These are phyloP conservation scores for Sanguinoderma infundibulare DNA, from an alignment of 1,284 basidiomycete genomes.

Conservation along the genomic window DNA sequence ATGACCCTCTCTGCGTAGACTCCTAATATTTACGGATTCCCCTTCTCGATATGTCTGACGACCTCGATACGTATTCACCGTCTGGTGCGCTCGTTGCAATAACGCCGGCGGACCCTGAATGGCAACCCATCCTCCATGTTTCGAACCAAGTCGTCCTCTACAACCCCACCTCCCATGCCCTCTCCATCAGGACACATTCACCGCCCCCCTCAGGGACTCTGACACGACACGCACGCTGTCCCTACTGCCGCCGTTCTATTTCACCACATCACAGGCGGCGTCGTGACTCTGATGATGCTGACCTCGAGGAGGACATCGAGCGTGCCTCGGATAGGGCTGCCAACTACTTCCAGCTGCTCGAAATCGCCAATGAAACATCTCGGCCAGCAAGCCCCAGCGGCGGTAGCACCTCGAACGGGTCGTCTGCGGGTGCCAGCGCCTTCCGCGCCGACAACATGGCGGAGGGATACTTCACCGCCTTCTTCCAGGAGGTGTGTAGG, in stretches of 20 bases:
- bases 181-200: conserved; percentile 62
- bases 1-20: conserved; percentile 3
- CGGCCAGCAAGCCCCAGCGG: conserved; percentile 55
- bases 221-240: conserved; percentile 49
- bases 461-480: conserved; percentile 83
- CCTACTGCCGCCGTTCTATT: conserved; percentile 71
- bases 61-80: conserved; percentile 26
- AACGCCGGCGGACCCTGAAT: conserved; percentile 40
- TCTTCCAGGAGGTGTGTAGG: conserved; percentile 86
- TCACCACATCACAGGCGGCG: conserved; percentile 35
- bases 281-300: conserved; percentile 19
- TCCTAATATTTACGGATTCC: background rate
- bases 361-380: conserved; percentile 70
- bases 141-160: conserved; percentile 90
- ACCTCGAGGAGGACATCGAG: conserved; percentile 30
- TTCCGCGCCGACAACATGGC: conserved; percentile 75
- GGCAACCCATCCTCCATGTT: conserved; percentile 76
- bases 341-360: conserved; percentile 78
- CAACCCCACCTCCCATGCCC: conserved; percentile 84
- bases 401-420: background rate
- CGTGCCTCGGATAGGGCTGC: conserved; percentile 51
- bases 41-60: conserved; percentile 23
- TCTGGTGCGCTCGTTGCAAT: conserved; percentile 28
- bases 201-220: conserved; percentile 24
- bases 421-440: conserved; percentile 17